phyloP scores from a whole-genome alignment of 768 basidiomycete species.

The Mycena pura region DNA sequence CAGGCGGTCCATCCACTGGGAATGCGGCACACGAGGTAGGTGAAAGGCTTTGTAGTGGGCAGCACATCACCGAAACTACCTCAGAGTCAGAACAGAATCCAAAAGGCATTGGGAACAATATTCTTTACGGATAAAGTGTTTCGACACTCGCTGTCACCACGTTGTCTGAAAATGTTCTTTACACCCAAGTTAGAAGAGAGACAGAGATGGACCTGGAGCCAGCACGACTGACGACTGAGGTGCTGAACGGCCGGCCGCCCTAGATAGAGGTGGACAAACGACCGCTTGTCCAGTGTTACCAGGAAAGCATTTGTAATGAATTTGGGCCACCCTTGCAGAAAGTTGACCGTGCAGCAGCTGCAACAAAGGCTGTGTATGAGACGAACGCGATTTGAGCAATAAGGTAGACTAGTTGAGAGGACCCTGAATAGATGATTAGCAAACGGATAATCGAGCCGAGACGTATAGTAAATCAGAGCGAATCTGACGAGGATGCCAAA shows the following conservation, averaged over 20 bases:
- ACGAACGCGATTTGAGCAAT: too few species aligned
- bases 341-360: constrained; percentile 50
- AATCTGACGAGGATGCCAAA: too few species aligned
- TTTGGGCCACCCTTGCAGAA: constrained; percentile 52
- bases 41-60: constrained; percentile 43
- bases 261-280: constrained; percentile 47
- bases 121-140: constrained; percentile 46
- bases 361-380: too few species aligned
- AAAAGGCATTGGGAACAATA: not conserved
- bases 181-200: too few species aligned
- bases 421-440: too few species aligned
- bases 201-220: constrained; percentile 33
- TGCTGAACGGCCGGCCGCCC: constrained; percentile 48
- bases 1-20: too few species aligned
- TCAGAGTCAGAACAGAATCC: not conserved
- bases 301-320: constrained; percentile 51
- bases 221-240: constrained; percentile 39
- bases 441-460: too few species aligned
- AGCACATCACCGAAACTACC: constrained; percentile 42
- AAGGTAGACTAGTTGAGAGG: too few species aligned
- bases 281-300: constrained; percentile 38
- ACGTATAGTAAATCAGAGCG: too few species aligned
- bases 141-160: constrained; percentile 41
- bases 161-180: constrained; percentile 34
- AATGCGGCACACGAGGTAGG: constrained; percentile 46